Evolutionary conservation across 257 asterid genomes (phyloP).

Genomic region (Ballota nigra): DNA sequence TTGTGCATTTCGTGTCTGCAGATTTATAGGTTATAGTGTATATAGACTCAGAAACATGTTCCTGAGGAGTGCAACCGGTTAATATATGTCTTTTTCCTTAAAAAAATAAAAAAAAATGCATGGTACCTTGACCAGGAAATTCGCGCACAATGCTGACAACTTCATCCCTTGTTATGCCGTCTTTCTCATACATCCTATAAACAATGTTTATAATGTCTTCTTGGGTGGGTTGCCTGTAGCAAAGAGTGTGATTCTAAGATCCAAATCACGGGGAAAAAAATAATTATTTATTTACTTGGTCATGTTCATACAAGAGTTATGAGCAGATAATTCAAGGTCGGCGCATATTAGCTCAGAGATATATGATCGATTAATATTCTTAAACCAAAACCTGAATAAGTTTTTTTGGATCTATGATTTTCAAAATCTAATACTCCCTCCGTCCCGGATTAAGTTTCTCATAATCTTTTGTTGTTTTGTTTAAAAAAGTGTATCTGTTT

Average conservation of each 20-base stretch:
- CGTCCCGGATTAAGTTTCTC: no score
- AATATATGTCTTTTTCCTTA: background rate
- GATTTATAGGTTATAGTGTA: no score
- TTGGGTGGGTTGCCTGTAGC: slow-evolving; percentile 87
- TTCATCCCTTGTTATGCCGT: slow-evolving; percentile 68
- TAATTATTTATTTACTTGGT: background rate
- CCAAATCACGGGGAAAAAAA: slow-evolving; percentile 5
- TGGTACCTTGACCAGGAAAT: slow-evolving; percentile 88
- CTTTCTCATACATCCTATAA: slow-evolving; percentile 81
- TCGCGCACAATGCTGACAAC: slow-evolving; percentile 55
- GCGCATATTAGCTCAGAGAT: slow-evolving; percentile 8
- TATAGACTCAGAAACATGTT: no score
- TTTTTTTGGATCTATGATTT: background rate
- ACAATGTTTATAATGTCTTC: slow-evolving; percentile 90
- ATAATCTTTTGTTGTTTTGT: no score
- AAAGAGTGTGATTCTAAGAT: slow-evolving; percentile 18
- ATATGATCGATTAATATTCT: background rate
- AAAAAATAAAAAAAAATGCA: background rate
- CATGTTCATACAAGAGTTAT: background rate
- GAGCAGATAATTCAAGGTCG: background rate
- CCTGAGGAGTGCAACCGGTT: background rate
- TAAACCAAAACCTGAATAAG: background rate
- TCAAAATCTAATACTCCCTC: background rate
- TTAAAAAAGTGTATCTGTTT: no score
- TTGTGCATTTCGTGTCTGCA: no score